Evolutionary conservation across 192 early-diverging fungal genomes (phyloP).

Genomic region (Gonapodya prolifera): DNA sequence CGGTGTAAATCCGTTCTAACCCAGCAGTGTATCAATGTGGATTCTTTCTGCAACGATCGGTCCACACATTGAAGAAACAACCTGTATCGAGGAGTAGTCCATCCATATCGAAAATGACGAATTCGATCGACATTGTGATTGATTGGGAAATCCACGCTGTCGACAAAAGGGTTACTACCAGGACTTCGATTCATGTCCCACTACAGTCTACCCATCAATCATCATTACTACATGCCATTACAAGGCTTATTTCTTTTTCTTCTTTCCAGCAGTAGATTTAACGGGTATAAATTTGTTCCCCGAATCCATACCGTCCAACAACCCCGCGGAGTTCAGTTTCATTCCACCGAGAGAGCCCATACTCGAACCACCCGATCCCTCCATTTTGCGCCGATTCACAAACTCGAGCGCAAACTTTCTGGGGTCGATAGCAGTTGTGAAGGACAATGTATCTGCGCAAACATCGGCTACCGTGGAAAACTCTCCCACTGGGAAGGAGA

Average conservation of each 20-base stretch:
- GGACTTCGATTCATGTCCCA: too few species aligned
- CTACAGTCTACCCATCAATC: too few species aligned
- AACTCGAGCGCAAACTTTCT: constrained; percentile 70
- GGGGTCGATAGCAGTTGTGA: constrained; percentile 56
- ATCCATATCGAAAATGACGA: constrained; percentile 65
- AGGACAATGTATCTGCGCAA: constrained; percentile 60
- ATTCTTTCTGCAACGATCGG: background rate
- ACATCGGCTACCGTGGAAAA: constrained; percentile 59
- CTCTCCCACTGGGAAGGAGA: constrained; percentile 57
- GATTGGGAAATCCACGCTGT: too few species aligned
- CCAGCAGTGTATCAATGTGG: constrained; percentile 40
- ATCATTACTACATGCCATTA: background rate
- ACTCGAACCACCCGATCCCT: constrained; percentile 21
- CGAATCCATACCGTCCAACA: background rate
- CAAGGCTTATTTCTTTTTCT: background rate
- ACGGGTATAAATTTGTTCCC: background rate
- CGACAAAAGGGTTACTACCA: too few species aligned
- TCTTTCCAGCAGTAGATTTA: background rate
- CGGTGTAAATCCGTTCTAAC: constrained; percentile 68
- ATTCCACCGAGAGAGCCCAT: background rate
- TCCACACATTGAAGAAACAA: background rate
- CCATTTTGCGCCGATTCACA: constrained; percentile 57
- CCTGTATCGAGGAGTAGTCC: constrained; percentile 42
- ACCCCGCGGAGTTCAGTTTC: background rate
- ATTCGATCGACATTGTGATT: background rate